A percentile compares a stretch with the other conserved stretches of the same genome.
Evolutionary conservation across 2,329 filamentous ascomycete species (phyloP).

Genomic region (Zasmidium cellare): DNA sequence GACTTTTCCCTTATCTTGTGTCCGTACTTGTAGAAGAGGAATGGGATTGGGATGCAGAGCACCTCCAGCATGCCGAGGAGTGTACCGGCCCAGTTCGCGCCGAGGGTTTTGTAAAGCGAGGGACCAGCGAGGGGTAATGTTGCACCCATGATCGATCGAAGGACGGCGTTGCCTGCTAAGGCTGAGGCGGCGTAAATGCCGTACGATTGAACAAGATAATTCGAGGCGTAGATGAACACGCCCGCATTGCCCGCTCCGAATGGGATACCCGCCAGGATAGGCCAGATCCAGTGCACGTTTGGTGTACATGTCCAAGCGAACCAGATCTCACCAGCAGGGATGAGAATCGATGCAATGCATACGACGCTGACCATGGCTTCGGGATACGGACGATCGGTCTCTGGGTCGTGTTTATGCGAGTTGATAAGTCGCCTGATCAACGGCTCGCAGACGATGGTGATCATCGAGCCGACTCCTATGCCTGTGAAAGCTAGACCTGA

Average conservation of each 20-base stretch:
- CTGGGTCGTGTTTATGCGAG: constrained; percentile 69
- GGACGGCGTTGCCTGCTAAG: constrained; percentile 75
- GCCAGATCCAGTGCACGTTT: constrained; percentile 76
- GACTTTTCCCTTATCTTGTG: constrained; percentile 58
- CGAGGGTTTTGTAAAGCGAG: constrained; percentile 67
- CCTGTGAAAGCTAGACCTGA: constrained; percentile 79
- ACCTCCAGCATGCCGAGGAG: constrained; percentile 73
- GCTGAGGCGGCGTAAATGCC: constrained; percentile 80
- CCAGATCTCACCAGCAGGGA: constrained; percentile 76
- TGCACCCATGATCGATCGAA: constrained; percentile 73
- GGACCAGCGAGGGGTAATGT: constrained; percentile 73
- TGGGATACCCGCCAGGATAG: constrained; percentile 74
- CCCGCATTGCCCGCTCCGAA: constrained; percentile 76
- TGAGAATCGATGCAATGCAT: constrained; percentile 71
- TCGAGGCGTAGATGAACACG: constrained; percentile 79
- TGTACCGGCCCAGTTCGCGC: constrained; percentile 77
- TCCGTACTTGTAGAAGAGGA: constrained; percentile 47
- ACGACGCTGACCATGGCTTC: constrained; percentile 82
- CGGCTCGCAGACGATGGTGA: constrained; percentile 60
- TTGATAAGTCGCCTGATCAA: constrained; percentile 77
- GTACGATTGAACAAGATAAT: constrained; percentile 77
- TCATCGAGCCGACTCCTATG: constrained; percentile 59
- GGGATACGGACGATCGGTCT: constrained; percentile 70
- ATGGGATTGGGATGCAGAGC: constrained; percentile 63
- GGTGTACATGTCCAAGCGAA: constrained; percentile 89